Conservation (phyloP, 2,329 filamentous ascomycete species). For the Capronia coronata region DNA sequence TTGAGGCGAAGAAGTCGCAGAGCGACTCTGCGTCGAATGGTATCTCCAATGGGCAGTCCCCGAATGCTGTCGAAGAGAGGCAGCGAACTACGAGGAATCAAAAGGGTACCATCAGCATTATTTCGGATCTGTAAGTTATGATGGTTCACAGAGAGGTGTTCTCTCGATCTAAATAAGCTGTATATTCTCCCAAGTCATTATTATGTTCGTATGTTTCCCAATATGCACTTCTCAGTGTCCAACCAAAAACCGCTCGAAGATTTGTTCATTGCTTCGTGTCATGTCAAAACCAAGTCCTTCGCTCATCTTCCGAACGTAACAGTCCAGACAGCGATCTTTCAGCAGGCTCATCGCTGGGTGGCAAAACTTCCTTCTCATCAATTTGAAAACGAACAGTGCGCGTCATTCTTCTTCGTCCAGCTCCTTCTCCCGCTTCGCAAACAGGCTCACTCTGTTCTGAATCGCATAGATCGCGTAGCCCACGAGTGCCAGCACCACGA, state of each 20-base stretch:
- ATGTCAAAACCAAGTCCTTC: constrained; percentile 23
- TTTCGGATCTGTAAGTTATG: constrained; percentile 22
- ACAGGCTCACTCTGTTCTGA: constrained; percentile 32
- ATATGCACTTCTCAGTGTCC: not conserved
- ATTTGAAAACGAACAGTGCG: constrained; percentile 18
- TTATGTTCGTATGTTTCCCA: not conserved
- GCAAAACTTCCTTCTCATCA: constrained; percentile 9
- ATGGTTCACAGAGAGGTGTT: not conserved
- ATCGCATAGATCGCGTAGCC: constrained; percentile 35
- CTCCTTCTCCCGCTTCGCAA: constrained; percentile 28
- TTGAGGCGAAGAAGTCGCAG: constrained; percentile 16
- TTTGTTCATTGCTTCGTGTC: constrained; percentile 6
- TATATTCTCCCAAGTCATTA: no score
- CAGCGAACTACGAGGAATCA: constrained; percentile 14
- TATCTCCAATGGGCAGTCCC: constrained; percentile 11
- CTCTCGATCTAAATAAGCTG: not conserved
- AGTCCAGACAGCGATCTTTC: constrained; percentile 15
- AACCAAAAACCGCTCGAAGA: not conserved
- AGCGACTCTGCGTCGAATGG: constrained; percentile 17
- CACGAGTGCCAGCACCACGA: constrained; percentile 41
- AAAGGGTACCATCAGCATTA: constrained; percentile 21
- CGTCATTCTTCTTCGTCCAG: constrained; percentile 30
- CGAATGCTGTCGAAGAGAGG: constrained; percentile 11
- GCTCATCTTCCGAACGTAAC: constrained; percentile 18
- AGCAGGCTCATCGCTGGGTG: not conserved